These are phyloP conservation scores for Beauveria australis DNA, from an alignment of 2,329 filamentous ascomycete species.

Conservation along the genomic window DNA sequence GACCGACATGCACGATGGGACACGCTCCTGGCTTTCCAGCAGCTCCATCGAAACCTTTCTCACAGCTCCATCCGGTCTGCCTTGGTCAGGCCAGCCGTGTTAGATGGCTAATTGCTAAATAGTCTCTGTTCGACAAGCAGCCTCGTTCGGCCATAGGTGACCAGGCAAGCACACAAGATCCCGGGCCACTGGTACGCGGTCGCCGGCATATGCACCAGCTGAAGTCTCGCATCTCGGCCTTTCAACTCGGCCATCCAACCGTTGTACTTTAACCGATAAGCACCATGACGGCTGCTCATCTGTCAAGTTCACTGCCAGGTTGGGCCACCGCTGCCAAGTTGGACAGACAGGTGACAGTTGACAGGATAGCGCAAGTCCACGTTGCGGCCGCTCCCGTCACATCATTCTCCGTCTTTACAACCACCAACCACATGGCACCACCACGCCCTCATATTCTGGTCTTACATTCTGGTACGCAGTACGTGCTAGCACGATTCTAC, in stretches of 20 bases:
- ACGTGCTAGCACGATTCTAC: too few relatives aligned
- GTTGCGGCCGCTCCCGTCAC: conserved; percentile 7
- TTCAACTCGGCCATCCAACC: too few relatives aligned
- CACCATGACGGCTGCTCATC: not conserved
- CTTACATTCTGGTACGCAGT: too few relatives aligned
- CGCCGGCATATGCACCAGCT: not conserved
- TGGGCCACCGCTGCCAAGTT: not conserved
- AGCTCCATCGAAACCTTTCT: not conserved
- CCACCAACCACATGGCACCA: not conserved
- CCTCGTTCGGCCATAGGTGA: not conserved
- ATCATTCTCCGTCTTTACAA: not conserved
- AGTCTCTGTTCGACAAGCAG: not conserved
- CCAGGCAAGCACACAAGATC: not conserved
- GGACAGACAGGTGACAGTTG: not conserved
- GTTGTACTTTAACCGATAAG: not conserved
- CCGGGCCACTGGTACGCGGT: not conserved
- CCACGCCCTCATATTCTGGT: too few relatives aligned
- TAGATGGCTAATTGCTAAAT: not conserved
- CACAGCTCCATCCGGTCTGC: not conserved
- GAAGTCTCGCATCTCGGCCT: not conserved
- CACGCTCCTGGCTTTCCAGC: not conserved
- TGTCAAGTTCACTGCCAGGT: not conserved
- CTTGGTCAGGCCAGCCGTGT: not conserved
- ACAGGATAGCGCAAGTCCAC: not conserved
- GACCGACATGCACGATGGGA: too few relatives aligned